Conservation (phyloP, 768 basidiomycete species). For the Hygrocybe punicea region DNA sequence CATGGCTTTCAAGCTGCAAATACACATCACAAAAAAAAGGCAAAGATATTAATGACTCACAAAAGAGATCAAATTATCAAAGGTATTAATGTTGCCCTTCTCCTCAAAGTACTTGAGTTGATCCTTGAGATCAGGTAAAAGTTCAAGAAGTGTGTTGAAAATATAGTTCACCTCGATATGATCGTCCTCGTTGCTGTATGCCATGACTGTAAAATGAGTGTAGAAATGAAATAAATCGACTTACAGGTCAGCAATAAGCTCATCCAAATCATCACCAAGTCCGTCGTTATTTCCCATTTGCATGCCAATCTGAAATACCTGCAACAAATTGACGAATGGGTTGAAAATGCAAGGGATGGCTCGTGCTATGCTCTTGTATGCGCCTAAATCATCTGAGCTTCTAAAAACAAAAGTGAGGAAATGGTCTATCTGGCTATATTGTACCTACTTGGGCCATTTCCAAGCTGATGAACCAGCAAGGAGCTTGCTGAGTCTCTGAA, state of each 20-base stretch:
- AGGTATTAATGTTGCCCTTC: not conserved
- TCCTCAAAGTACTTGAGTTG: not conserved
- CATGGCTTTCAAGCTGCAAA: not conserved
- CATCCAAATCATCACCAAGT: not conserved
- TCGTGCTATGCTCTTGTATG: too few species aligned
- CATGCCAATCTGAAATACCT: slow-evolving; percentile 1
- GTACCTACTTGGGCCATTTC: too few species aligned
- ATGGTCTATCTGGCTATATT: too few species aligned
- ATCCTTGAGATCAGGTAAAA: not conserved
- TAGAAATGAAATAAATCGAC: not conserved
- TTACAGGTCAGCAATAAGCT: not conserved
- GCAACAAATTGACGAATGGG: not conserved
- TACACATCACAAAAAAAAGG: not conserved
- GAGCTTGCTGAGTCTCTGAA: too few species aligned
- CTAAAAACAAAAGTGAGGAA: not conserved
- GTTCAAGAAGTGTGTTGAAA: not conserved
- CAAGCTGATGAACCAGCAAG: too few species aligned
- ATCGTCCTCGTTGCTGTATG: not conserved
- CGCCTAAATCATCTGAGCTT: too few species aligned
- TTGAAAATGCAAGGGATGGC: too few species aligned
- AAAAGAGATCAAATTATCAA: not conserved
- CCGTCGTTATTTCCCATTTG: not conserved
- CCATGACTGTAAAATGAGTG: not conserved
- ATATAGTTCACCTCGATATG: not conserved
- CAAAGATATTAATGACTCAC: not conserved